Evolutionary conservation across 2,329 filamentous ascomycete genomes (phyloP), one percentile per base, ranked within the genome.

Genomic region (Botryosphaeria dothidea): DNA sequence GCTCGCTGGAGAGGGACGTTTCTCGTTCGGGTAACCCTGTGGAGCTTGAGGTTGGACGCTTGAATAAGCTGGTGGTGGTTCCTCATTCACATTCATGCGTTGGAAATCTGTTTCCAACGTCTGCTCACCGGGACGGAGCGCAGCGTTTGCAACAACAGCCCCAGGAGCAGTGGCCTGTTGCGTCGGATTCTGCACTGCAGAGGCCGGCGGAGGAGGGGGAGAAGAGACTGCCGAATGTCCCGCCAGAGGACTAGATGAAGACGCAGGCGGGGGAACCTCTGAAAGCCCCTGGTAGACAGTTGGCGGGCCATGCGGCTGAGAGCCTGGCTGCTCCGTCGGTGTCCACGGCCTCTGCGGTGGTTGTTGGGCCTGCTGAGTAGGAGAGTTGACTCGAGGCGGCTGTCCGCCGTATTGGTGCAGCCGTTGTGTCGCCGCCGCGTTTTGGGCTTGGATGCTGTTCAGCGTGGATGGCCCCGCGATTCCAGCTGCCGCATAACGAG

Each of bases 1-100:
- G 64, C 67, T 67, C 71, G 66, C 75, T 71, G 66, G 84, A 81
- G 66, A 84, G 82, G 71, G 87, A 51, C 77, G 87, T 75, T 97
- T 97, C 74, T 97, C 93, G 68, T 87, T 88, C 0, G 92, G 90
- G 77, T 93, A 95, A 11, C 79, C 78, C 65, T 78, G 88, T 71
- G 76, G 82, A 72, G 81, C 66, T 23, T 68, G 61, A 31, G 76
- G 75, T 19, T 74, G 77, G 31, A 96, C 86, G 71, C 90, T 95
- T 9, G 92, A 95, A 77, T 99, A 99, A 5, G 95, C 94, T n/a
- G 95, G 95, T 21, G 95, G 95, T 15, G 94, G 93, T 62, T 92
- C 93, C 23, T 92, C 91, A 31, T 89, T 85, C 70, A 92, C 84
- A 69, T 92, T 88, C 85, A 97, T 85, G 19, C 92, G 88, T 70